These are phyloP conservation scores for Solanum habrochaites DNA, from an alignment of 257 asterid species.

Conservation along the genomic window DNA sequence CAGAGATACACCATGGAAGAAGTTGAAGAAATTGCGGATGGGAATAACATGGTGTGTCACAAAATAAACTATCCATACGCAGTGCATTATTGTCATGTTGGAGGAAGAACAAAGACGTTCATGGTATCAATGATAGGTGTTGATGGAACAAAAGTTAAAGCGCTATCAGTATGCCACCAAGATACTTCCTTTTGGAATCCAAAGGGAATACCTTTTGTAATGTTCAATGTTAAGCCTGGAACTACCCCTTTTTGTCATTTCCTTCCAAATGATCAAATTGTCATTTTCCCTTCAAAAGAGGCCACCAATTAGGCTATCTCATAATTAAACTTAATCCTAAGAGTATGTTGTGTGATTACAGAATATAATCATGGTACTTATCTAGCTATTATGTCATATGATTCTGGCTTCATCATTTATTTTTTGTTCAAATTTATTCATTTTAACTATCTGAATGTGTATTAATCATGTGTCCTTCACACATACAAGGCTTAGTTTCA, in stretches of 20 bases:
- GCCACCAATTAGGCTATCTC: neutral
- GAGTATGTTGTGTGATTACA: neutral
- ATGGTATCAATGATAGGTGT: neutral
- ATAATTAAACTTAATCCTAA: neutral
- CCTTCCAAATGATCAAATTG: neutral
- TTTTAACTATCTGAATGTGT: no score
- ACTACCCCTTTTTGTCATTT: constrained; percentile 2
- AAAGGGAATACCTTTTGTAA: neutral
- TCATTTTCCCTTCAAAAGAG: neutral
- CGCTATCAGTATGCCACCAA: neutral
- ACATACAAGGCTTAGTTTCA: neutral
- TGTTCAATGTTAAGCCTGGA: constrained; percentile 4
- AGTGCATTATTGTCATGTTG: neutral
- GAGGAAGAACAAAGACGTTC: neutral
- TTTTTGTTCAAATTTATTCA: neutral
- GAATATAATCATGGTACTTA: neutral
- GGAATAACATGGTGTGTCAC: neutral
- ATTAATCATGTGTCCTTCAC: no score
- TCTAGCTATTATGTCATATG: neutral
- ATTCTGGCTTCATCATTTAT: neutral
- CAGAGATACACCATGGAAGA: neutral
- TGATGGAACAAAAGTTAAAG: neutral
- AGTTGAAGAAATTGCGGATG: neutral
- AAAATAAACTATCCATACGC: no score
- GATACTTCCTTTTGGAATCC: constrained; percentile 1